phyloP scores from a whole-genome alignment of 2,329 filamentous ascomycete species.

The Phyllosticta ampelicida region DNA sequence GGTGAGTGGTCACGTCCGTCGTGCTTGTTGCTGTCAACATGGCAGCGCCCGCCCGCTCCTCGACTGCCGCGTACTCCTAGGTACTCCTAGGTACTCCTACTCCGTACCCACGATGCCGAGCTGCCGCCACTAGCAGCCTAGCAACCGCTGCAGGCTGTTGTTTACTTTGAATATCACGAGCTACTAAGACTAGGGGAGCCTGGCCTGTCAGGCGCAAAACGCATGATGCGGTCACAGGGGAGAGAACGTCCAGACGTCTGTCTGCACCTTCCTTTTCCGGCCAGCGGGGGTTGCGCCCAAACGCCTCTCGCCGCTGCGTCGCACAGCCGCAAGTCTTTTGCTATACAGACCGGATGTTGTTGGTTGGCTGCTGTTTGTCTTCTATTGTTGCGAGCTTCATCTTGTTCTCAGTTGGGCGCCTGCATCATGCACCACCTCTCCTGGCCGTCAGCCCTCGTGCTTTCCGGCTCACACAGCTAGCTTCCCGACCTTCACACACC shows the following conservation, averaged over 20 bases:
- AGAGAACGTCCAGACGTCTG: background rate
- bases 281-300: background rate
- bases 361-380: conserved; percentile 5
- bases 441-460: background rate
- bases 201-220: background rate
- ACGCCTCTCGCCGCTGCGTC: background rate
- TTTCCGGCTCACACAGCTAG: background rate
- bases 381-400: too few relatives aligned
- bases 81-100: background rate
- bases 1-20: too few relatives aligned
- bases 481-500: background rate
- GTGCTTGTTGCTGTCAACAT: background rate
- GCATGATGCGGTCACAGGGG: background rate
- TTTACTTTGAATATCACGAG: background rate
- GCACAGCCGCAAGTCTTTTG: background rate
- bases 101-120: too few relatives aligned
- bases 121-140: background rate
- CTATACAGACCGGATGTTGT: background rate
- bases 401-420: background rate
- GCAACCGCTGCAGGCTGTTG: background rate
- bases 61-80: background rate
- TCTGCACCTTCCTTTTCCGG: background rate
- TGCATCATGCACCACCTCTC: background rate
- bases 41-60: background rate
- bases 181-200: background rate